These are phyloP conservation scores for Furcasterigmium furcatum DNA, from an alignment of 2,329 filamentous ascomycete genomes.

Conservation along the genomic window DNA sequence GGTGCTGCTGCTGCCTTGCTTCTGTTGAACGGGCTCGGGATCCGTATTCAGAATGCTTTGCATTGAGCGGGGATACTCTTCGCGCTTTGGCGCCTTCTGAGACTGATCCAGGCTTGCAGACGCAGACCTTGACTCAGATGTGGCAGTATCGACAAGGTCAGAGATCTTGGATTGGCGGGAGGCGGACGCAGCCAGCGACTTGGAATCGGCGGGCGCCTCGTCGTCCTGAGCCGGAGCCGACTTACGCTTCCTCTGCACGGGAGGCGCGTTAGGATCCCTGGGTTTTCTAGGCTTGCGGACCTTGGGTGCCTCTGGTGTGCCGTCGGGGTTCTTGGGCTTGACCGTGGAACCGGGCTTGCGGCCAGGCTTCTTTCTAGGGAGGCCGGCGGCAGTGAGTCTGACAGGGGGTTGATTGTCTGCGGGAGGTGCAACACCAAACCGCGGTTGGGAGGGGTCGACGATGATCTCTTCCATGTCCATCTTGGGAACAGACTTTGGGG, in stretches of 20 bases:
- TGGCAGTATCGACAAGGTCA: conserved; percentile 25
- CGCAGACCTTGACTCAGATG: conserved; percentile 9
- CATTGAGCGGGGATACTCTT: conserved; percentile 49
- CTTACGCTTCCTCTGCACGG: conserved; percentile 54
- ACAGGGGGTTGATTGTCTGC: conserved; percentile 9
- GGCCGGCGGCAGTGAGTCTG: conserved; percentile 50
- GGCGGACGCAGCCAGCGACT: conserved; percentile 25
- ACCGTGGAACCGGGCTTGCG: conserved; percentile 59
- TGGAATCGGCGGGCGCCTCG: conserved; percentile 29
- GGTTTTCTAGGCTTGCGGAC: conserved; percentile 53
- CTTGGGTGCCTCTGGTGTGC: conserved; percentile 42
- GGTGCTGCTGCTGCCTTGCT: conserved; percentile 36
- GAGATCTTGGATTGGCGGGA: conserved; percentile 35
- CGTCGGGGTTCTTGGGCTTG: conserved; percentile 38
- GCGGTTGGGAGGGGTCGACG: conserved; percentile 35
- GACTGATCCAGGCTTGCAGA: conserved; percentile 28
- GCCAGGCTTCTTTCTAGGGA: conserved; percentile 61
- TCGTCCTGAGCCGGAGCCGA: conserved; percentile 33
- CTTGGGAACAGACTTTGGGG: conserved; percentile 18
- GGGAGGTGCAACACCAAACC: conserved; percentile 26
- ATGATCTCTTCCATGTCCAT: conserved; percentile 48
- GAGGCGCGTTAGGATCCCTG: conserved; percentile 55
- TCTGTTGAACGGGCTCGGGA: conserved; percentile 37
- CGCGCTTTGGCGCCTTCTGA: conserved; percentile 48
- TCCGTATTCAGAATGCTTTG: conserved; percentile 55